Base-by-base conservation (phyloP, 495 filamentous ascomycete species). In the Articulospora tetracladia region DNA sequence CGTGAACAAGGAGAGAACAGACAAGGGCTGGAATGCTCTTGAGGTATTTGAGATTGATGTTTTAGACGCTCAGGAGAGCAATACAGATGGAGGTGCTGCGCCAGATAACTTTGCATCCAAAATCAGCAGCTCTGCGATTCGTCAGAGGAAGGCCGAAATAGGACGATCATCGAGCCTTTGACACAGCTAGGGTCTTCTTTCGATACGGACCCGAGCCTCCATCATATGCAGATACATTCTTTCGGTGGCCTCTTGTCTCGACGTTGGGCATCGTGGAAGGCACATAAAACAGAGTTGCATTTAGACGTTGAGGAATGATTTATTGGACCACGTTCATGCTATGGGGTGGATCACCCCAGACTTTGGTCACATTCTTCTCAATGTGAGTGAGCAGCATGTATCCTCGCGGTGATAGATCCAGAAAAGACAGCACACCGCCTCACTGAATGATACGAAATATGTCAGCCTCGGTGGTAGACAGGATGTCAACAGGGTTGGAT, bases 1-100 rank as follows among this genome's bases (percentile, higher is more conserved):
- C 0, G 90, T 98, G 56, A 98, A 98, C 71, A 77, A 85, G 1
- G 88, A 88, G 68, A 82, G 94, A 53, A 74, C 68, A 39, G 89
- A 91, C 72, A 87, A 88, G 59, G 91, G 90, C 1, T 98, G 91
- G 91, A 67, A 76, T 32, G 68, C 72, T 34, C 75, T 98, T 53
- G 86, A 91, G 27, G 83, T 94, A 8, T 96, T 92, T 69, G 92
- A 94, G 70, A 89, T 98, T n/a, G 91, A 94, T 64, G 92, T 97
- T 32, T 81, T 97, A 20, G 86, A 92, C 70, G 79, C 86, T 11
- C 78, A 80, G 12, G 87, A 88, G 28, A 69, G 79, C 8, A 73
- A 75, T 15, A 80, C 84, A 32, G 79, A 82, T 51, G 39, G 39
- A n/a, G 7, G 3, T n/a, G 39, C 39, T 19, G 39, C 39, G 39